Conservation (phyloP, 345 rosid species). For the Laguncularia racemosa region DNA sequence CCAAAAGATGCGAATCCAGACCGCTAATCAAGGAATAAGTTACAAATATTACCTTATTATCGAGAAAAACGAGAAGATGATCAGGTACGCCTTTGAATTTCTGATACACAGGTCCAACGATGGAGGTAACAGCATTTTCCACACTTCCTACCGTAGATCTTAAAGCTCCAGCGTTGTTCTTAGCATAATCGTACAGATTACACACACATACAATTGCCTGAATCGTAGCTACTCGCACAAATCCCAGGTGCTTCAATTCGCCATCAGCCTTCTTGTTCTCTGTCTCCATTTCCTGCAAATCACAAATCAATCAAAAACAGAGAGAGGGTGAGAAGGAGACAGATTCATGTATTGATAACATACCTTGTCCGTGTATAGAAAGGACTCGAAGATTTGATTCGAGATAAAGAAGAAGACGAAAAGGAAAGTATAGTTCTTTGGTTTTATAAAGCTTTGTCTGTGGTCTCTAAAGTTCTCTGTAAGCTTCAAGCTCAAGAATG, state of each 20-base stretch:
- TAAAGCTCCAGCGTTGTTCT: conserved; percentile 72
- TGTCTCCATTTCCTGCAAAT: conserved; percentile 30
- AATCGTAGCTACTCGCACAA: conserved; percentile 57
- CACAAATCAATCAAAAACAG: neutral
- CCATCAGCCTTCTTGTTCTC: conserved; percentile 20
- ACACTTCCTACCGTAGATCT: conserved; percentile 59
- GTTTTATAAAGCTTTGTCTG: too few relatives aligned
- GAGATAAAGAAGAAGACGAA: too few relatives aligned
- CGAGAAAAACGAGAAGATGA: conserved; percentile 57
- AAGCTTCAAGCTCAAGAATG: too few relatives aligned
- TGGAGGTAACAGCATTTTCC: conserved; percentile 57
- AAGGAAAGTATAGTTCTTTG: too few relatives aligned
- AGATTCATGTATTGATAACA: conserved; percentile 2
- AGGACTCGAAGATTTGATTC: too few relatives aligned
- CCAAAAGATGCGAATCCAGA: neutral
- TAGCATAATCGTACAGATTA: conserved; percentile 59
- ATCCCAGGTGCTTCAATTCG: conserved; percentile 62
- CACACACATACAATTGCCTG: conserved; percentile 37
- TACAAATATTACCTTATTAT: conserved; percentile 47
- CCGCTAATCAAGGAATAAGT: neutral
- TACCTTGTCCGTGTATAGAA: neutral
- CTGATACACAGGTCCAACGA: conserved; percentile 55
- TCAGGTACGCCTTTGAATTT: conserved; percentile 61
- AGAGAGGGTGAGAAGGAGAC: too few relatives aligned
- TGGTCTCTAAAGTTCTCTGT: too few relatives aligned